Base-by-base conservation (phyloP, 2,329 filamentous ascomycete genomes). In the Calonectria crousiana region DNA sequence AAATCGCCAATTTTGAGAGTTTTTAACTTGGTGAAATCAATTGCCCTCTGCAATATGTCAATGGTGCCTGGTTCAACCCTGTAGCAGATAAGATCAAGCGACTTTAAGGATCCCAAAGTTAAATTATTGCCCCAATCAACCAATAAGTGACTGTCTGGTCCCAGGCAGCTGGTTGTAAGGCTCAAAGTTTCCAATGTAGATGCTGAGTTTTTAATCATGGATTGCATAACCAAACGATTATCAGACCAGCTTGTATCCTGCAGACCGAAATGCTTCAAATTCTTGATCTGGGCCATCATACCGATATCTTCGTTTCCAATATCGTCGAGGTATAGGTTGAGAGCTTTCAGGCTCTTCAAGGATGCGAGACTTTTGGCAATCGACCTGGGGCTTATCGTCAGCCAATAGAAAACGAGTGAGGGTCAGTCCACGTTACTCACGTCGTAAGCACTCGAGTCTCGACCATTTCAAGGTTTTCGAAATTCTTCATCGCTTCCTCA, bases 381-480 rank as follows among this genome's bases (percentile, higher is more conserved):
- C 3, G 53, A 58, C 9, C 78, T 80, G 13, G 5, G 1, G 6
- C 23, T 5, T 0, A 4, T 23, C 4, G 56, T 79, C 5, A 79
- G 74, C 36, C 13, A 34, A 28, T 2, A 34, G 10, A 14, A 60
- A 64, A 18, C 18, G 18, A 34, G 8, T 18, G 36, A 34, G 26
- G 23, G 11, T 44, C 9, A 20, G 11, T n/a, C 6, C 18, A 23
- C 18, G 41, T 41, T 34, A n/a, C 41, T 49, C 38, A 80, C 79
- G 67, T 28, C 28, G 78, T 78, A 5, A 78, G 13, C 1, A 68
- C 32, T 0, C 16, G 20, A 0, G 65, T 69, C 53, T 78, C 66
- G 1, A 80, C 34, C 49, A 78, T 47, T 13, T 79, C 76, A 3
- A 80, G 56, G 34, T 77, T 78, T 0, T 32, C 8, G 20, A 76